These are phyloP conservation scores for Gloeostereum incarnatum DNA, from an alignment of 768 basidiomycete genomes.

Conservation along the genomic window DNA sequence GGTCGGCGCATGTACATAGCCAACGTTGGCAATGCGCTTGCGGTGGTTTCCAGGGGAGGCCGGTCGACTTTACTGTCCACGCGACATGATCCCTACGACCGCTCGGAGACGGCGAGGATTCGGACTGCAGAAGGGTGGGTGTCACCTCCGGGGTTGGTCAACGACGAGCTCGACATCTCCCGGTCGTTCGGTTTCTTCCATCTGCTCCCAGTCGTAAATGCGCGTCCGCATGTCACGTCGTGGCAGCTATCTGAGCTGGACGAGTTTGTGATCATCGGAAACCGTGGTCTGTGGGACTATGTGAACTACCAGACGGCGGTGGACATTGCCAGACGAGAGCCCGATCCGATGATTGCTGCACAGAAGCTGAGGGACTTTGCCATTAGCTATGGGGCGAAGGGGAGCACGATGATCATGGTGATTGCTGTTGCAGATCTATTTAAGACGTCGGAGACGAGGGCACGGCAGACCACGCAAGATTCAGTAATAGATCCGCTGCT, in stretches of 20 bases:
- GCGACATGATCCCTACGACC: constrained; percentile 87
- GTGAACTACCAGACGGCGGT: constrained; percentile 94
- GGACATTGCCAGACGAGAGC: constrained; percentile 80
- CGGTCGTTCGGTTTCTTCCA: constrained; percentile 91
- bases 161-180: constrained; percentile 88
- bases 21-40: constrained; percentile 82
- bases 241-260: constrained; percentile 74
- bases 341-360: constrained; percentile 71
- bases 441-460: constrained; percentile 17
- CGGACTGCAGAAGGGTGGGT: constrained; percentile 91
- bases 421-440: constrained; percentile 78
- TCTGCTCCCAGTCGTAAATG: constrained; percentile 83
- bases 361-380: constrained; percentile 96
- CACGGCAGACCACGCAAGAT: constrained; percentile 27
- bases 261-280: constrained; percentile 95
- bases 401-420: constrained; percentile 98
- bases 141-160: constrained; percentile 82
- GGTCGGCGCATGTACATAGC: constrained; percentile 80
- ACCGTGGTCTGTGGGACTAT: constrained; percentile 88
- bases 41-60: constrained; percentile 76
- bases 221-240: constrained; percentile 68
- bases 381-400: constrained; percentile 91
- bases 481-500: constrained; percentile 31
- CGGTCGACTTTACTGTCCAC: constrained; percentile 64
- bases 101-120: constrained; percentile 78